Base-by-base conservation (phyloP, 2,329 filamentous ascomycete genomes). In the Fusarium pseudograminearum region DNA sequence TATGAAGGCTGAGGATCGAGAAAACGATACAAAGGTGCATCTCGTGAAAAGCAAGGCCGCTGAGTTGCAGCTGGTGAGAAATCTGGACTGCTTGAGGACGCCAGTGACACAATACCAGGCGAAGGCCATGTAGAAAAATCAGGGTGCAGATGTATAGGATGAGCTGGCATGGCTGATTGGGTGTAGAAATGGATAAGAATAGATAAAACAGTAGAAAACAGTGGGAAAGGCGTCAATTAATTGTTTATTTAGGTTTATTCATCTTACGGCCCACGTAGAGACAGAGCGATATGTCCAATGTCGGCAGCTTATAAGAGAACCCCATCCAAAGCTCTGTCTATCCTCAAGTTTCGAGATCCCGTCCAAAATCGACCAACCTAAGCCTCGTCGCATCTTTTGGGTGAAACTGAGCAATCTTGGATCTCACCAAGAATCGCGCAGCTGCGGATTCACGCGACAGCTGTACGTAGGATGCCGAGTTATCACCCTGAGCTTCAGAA, bases 31-130 rank as follows among this genome's bases (percentile, higher is more conserved):
- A 81, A 87, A 84, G 73, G 80, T 86, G 73, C 89, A 93, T 78
- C 80, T 96, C 68, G 85, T 90, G 55, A 84, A 86, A 77, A 96
- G 91, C 60, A 93, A 94, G 80, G 94, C 94, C n/a, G 91, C 93
- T 10, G 96, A 99, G 83, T 86, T 99, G 70, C 89, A 90, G 77
- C 85, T 98, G 41, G 91, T 97, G 54, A 86, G 93, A 72, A 93
- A 95, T 77, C 80, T 92, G 61, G 84, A 84, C 57, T 89, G 90
- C 67, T 78, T 98, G 77, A 83, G 89, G 55, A 80, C 88, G 63
- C 94, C 94, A 14, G 80, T 85, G 44, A 80, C 90, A 12, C 83
- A 87, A 70, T 90, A 94, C 80, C 82, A 83, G 68, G 90, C 90
- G 8, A 82, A 81, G 76, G 82, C 76, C 67, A 79, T 89, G 75